Evolutionary conservation across 2,329 filamentous ascomycete genomes (phyloP).

Genomic region (Fusarium napiforme): DNA sequence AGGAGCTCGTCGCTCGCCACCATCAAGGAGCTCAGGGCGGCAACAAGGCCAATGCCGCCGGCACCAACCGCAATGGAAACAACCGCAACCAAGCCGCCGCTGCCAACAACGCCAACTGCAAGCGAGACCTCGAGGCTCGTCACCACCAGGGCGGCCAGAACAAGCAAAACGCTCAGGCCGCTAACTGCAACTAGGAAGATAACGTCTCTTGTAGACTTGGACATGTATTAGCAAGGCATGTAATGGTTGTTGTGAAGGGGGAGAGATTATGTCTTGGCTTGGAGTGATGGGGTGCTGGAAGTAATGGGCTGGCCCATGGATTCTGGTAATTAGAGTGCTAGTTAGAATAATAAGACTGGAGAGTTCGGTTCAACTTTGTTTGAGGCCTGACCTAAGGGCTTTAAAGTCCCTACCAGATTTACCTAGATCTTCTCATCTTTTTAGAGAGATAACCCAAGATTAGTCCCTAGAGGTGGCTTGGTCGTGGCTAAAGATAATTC

Average conservation of each 20-base stretch:
- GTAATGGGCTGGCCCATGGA: conserved; percentile 6
- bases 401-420: no score
- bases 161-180: conserved; percentile 8
- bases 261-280: background rate
- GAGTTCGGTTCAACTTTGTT: background rate
- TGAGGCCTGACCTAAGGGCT: no score
- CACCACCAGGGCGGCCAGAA: conserved; percentile 11
- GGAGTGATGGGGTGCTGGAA: background rate
- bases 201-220: background rate
- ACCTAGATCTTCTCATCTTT: no score
- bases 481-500: rapidly evolving
- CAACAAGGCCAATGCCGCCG: background rate
- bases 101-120: background rate
- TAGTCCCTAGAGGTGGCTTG: background rate
- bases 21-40: background rate
- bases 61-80: background rate
- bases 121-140: conserved; percentile 3
- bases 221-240: background rate
- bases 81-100: background rate
- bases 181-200: conserved; percentile 4
- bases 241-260: background rate
- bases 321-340: background rate
- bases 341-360: background rate
- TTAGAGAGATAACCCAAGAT: rapidly evolving
- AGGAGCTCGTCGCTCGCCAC: background rate